Percentiles rank a stretch among this genome's conserved stretches.
Conservation (phyloP, 345 rosid genomes). For the Alliaria petiolata region DNA sequence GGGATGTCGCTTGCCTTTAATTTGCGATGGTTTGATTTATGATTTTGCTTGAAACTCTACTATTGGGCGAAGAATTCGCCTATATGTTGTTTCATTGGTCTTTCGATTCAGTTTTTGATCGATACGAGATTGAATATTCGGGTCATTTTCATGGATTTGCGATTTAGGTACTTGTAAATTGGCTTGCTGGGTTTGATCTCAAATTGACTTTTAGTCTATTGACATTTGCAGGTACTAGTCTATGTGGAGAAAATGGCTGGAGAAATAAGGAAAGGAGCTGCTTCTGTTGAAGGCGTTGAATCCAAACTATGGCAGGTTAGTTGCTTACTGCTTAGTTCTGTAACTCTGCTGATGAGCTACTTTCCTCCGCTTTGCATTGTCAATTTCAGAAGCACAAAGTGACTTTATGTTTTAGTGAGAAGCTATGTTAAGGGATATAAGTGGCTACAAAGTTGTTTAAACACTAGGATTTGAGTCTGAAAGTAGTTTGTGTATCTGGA, state of each 20-base stretch:
- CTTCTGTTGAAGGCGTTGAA: slow-evolving; percentile 94
- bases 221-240: slow-evolving; percentile 70
- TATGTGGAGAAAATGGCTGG: slow-evolving; percentile 87
- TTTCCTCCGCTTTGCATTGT: neutral
- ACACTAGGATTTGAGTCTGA: neutral
- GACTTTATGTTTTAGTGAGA: neutral
- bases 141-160: too few relatives aligned
- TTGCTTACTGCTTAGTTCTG: neutral
- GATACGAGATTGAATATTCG: neutral
- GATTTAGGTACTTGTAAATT: neutral
- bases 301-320: slow-evolving; percentile 89
- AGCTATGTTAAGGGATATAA: neutral
- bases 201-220: slow-evolving; percentile 1
- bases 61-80: neutral
- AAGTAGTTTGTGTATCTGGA: neutral
- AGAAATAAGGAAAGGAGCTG: slow-evolving; percentile 88
- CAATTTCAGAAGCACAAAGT: neutral
- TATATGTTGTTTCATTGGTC: neutral
- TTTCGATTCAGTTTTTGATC: neutral
- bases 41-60: neutral
- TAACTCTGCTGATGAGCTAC: neutral
- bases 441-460: neutral
- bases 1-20: neutral
- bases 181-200: neutral
- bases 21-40: neutral